Evolutionary conservation across 2,329 filamentous ascomycete species (phyloP).

Genomic region (Amylocarpus encephaloides): DNA sequence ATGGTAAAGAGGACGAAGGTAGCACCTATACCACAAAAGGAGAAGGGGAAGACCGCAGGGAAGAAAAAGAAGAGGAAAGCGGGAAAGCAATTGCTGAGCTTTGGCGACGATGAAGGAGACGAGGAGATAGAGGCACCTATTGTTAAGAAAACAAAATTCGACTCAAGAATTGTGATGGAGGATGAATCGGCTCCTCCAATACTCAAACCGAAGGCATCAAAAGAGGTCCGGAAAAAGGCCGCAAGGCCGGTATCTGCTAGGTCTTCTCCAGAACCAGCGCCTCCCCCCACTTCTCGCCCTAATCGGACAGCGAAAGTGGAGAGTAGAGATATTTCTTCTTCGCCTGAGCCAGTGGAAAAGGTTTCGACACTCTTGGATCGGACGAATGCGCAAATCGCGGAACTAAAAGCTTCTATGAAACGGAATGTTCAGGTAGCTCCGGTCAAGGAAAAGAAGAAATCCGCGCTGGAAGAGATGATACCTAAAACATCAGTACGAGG

Average conservation of each 20-base stretch:
- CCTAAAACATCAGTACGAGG: conserved; percentile 64
- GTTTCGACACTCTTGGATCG: conserved; percentile 48
- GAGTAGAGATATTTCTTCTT: conserved; percentile 30
- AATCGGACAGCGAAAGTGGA: conserved; percentile 31
- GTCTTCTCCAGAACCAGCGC: conserved; percentile 35
- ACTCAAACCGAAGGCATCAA: conserved; percentile 24
- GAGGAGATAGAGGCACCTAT: conserved; percentile 53
- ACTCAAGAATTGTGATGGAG: conserved; percentile 65
- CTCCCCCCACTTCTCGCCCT: conserved; percentile 24
- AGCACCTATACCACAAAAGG: conserved; percentile 39
- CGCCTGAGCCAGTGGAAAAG: conserved; percentile 34
- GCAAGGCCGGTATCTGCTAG: conserved; percentile 31
- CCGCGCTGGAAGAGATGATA: conserved; percentile 66
- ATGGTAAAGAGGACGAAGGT: conserved; percentile 66
- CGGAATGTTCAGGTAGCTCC: conserved; percentile 49
- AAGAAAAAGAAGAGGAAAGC: conserved; percentile 66
- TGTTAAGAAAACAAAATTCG: conserved; percentile 71
- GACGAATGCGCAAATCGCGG: conserved; percentile 75
- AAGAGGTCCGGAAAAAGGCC: conserved; percentile 31
- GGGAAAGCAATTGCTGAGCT: conserved; percentile 72
- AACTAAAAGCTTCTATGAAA: conserved; percentile 75
- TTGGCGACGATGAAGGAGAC: conserved; percentile 59
- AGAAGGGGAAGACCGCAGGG: conserved; percentile 34
- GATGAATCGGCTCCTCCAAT: conserved; percentile 37
- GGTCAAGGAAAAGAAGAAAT: conserved; percentile 55